phyloP scores from a whole-genome alignment of 2,329 filamentous ascomycete species.

The Diaporthe batatas region DNA sequence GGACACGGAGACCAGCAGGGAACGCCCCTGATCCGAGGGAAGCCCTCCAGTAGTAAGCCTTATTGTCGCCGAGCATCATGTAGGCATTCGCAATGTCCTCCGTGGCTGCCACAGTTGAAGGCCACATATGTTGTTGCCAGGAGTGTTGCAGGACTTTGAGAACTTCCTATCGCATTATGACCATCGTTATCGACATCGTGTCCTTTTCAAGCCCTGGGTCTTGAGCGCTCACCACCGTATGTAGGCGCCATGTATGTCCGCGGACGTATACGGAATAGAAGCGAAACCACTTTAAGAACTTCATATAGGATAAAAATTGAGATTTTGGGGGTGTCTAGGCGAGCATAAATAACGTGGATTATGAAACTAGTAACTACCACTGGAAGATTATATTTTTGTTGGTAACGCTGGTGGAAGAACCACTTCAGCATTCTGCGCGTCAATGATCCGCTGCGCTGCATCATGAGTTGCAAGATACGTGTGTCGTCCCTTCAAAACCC shows the following conservation, averaged over 20 bases:
- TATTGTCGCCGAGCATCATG: no score
- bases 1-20: background rate
- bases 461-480: conserved; percentile 15
- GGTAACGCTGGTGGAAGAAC: background rate
- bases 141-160: background rate
- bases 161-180: no score
- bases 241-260: no score
- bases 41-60: no score
- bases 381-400: background rate
- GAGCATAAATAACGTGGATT: background rate
- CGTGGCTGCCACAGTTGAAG: background rate
- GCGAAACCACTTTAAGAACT: no score
- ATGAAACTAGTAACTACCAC: background rate
- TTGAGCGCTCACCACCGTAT: no score
- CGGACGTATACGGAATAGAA: no score
- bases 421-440: conserved; percentile 12
- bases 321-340: background rate
- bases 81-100: background rate
- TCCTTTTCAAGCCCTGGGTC: no score
- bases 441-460: conserved; percentile 17
- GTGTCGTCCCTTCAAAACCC: conserved; percentile 9
- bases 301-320: no score
- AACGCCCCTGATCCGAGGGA: background rate
- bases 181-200: no score
- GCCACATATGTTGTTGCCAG: background rate